Base-by-base conservation (phyloP, 2,329 filamentous ascomycete species). In the Daldinia sp. region DNA sequence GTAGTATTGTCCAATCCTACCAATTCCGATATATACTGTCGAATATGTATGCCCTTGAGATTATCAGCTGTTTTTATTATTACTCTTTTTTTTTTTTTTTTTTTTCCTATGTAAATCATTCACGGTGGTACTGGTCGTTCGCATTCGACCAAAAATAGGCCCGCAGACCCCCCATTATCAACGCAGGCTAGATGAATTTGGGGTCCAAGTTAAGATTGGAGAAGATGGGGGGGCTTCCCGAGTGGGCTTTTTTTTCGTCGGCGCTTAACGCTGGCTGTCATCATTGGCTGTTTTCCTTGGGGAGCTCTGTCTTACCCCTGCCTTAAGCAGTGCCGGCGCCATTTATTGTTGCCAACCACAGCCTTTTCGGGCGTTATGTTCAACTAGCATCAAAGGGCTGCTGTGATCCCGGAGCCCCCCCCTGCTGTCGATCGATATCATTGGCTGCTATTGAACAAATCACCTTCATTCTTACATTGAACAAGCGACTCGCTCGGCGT, bases 401-500 rank as follows among this genome's bases (percentile, higher is more conserved):
- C 37, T 60, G 67, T 65, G 66, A 67, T 56, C 60, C 66, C 70
- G 64, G 63, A 23, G 6, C 46, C 26, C 39, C 61, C 65, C 61
- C 65, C 55, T 66, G 46, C 64, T 62, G 65, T 68, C 50, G 46
- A 62, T 65, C 57, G 60, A 39, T 65, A 41, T 68, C 46, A 78
- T 78, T 78, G 77, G 77, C 65, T 68, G 57, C 39, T 30, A 48
- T 48, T 37, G 55, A 23, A 48, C 74, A 69, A 77, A 78, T 78
- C 77, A 78, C 63, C 50, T 61, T 67, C 57, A 67, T 68, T 67
- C 63, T 65, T 68, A 65, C 69, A 68, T 73, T 70, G 68, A 61
- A 67, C 65, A 72, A 72, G 77, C 76, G 77, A 74, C 71, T 76
- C 75, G 76, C 76, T 73, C 62, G 33, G 26, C 73, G 58, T 60